phyloP scores from a whole-genome alignment of 2,329 filamentous ascomycete genomes.

The Penicillium sp. region DNA sequence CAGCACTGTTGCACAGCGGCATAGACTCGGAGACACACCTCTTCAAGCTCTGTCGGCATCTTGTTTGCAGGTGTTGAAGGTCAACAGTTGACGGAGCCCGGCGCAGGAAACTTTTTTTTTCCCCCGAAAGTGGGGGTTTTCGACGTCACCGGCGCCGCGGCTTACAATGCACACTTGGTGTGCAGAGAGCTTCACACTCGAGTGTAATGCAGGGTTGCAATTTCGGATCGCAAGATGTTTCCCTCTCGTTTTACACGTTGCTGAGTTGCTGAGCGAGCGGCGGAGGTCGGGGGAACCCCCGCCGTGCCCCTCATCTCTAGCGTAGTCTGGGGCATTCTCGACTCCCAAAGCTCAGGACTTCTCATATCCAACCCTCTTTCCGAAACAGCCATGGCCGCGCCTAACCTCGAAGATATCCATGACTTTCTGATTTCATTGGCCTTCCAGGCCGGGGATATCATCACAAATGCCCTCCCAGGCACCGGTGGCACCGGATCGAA shows the following conservation, averaged over 20 bases:
- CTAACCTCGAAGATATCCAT: conserved; percentile 43
- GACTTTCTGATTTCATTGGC: conserved; percentile 43
- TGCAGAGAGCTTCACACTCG: neutral
- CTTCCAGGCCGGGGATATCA: conserved; percentile 42
- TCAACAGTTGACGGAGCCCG: neutral
- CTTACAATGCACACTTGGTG: neutral
- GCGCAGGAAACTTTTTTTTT: conserved; percentile 16
- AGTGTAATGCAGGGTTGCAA: neutral
- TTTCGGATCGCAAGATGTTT: neutral
- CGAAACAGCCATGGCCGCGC: conserved; percentile 8
- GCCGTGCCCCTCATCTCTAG: neutral
- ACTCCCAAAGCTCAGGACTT: neutral
- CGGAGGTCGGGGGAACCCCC: neutral
- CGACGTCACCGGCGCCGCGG: conserved; percentile 14
- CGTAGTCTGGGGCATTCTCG: neutral
- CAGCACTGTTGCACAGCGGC: neutral
- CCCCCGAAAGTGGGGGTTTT: conserved; percentile 13
- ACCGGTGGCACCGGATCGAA: conserved; percentile 42
- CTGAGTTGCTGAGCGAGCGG: neutral
- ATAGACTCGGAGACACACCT: conserved; percentile 51
- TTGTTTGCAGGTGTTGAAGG: conserved; percentile 30
- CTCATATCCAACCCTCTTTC: neutral
- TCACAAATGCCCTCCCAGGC: conserved; percentile 43
- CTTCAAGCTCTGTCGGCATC: conserved; percentile 76
- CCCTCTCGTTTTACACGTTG: neutral